Conservation (phyloP, 495 filamentous ascomycete genomes). For the Lineolata rhizophorae region DNA sequence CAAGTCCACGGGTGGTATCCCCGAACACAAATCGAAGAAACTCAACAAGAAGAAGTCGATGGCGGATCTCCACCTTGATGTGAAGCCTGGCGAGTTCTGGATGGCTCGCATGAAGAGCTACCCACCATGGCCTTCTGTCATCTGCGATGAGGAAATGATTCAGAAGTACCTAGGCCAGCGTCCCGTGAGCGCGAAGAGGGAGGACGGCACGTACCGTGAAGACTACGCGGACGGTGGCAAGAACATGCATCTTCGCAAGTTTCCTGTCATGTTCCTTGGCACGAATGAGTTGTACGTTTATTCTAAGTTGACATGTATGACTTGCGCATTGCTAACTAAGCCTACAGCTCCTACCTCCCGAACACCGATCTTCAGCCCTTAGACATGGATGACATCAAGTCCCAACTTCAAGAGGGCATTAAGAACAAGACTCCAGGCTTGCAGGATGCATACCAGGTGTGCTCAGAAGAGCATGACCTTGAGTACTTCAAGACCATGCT, state of each 20-base stretch:
- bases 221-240: slow-evolving; percentile 69
- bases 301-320: background rate
- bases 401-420: slow-evolving; percentile 23
- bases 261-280: slow-evolving; percentile 78
- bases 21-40: slow-evolving; percentile 55
- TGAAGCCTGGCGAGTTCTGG: slow-evolving; percentile 67
- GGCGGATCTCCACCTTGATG: slow-evolving; percentile 49
- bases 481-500: slow-evolving; percentile 59
- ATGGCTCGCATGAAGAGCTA: slow-evolving; percentile 75
- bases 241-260: slow-evolving; percentile 60
- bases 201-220: slow-evolving; percentile 63
- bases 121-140: slow-evolving; percentile 75
- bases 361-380: slow-evolving; percentile 59
- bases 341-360: slow-evolving; percentile 54
- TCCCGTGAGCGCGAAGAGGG: slow-evolving; percentile 57
- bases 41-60: slow-evolving; percentile 67
- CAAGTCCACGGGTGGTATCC: slow-evolving; percentile 44
- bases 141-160: slow-evolving; percentile 83
- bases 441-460: slow-evolving; percentile 48
- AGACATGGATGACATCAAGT: slow-evolving; percentile 41
- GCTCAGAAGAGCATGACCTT: slow-evolving; percentile 46
- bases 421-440: slow-evolving; percentile 47
- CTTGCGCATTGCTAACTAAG: slow-evolving; percentile 1
- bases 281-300: slow-evolving; percentile 85
- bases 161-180: slow-evolving; percentile 41